Conservation (phyloP, 768 basidiomycete genomes). For the Psilocybe cubensis region DNA sequence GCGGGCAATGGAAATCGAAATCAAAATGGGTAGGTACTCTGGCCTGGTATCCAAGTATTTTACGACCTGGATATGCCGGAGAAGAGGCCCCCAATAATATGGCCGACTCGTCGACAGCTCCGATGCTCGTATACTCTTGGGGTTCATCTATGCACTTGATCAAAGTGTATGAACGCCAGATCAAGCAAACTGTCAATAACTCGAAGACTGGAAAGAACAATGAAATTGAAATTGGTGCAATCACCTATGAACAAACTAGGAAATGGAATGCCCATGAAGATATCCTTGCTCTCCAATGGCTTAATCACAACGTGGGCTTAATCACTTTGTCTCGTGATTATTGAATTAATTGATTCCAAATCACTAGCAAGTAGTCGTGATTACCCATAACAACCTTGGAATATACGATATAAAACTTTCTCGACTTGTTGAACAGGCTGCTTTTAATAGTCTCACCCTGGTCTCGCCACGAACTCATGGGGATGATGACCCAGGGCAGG, state of each 20-base stretch:
- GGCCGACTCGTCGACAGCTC: conserved; percentile 40
- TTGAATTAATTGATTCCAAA: conserved; percentile 11
- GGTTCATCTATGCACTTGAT: conserved; percentile 68
- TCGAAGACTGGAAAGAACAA: conserved; percentile 61
- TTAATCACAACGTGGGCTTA: conserved; percentile 81
- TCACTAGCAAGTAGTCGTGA: conserved; percentile 66
- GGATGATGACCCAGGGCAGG: conserved; percentile 34
- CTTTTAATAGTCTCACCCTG: conserved; percentile 59
- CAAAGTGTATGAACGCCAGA: conserved; percentile 61
- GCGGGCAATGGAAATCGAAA: conserved; percentile 40
- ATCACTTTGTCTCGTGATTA: conserved; percentile 16
- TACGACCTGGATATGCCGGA: conserved; percentile 21
- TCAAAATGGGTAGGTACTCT: conserved; percentile 65
- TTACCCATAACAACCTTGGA: conserved; percentile 60
- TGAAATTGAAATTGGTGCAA: conserved; percentile 63
- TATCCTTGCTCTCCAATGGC: conserved; percentile 83
- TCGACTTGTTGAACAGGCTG: conserved; percentile 63
- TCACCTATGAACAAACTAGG: conserved; percentile 64
- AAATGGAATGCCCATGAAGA: conserved; percentile 64
- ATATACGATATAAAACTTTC: conserved; percentile 69
- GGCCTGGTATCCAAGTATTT: conserved; percentile 82
- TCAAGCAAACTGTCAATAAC: conserved; percentile 52
- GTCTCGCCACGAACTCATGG: conserved; percentile 40
- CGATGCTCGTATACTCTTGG: conserved; percentile 87
- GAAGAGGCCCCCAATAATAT: conserved; percentile 7